Evolutionary conservation across 2,329 filamentous ascomycete genomes (phyloP), one percentile per base, ranked within the genome.

Genomic region (Penicillium janthinellum): DNA sequence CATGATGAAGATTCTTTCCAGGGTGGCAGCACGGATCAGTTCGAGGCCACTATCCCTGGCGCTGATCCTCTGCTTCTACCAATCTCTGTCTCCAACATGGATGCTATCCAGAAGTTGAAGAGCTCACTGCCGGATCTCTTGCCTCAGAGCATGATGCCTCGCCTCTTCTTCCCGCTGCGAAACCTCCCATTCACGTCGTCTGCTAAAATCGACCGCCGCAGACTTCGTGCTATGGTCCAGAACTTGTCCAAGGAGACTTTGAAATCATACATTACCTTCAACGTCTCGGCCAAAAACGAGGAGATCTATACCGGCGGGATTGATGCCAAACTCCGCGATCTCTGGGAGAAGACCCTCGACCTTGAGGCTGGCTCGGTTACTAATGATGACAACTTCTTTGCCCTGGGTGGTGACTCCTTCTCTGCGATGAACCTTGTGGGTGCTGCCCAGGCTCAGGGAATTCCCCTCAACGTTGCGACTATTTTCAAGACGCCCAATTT

Each of bases 341-440:
- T 81, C 1, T 81, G 79, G 78, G 74, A 74, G 11, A 65, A 71
- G 4, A 73, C 76, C 10, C 61, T 82, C 6, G 72, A 74, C 11
- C 69, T 80, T 25, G 70, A 70, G 7, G 56, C 71, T 3, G 72
- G 73, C 5, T 74, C 75, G 20, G 73, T 82, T 35, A 77, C 75
- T 7, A 72, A 72, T 1, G 76, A 80, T 52, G 79, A 81, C 49
- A 79, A 73, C 52, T 82, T 82, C 67, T 81, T 82, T 62, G 73
- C 75, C 0, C 69, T 80, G 3, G 80, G 80, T 31, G 80, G 80
- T 28, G 80, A 82, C 58, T 81, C 79, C 0, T 77, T 82, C 60
- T 75, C 75, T 20, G 79, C 79, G 4, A 82, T 82, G 78, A 76
- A 75, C 34, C 73, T 82, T 1, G 79, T 81, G 41, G 73, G 74